Evolutionary conservation across 2,329 filamentous ascomycete species (phyloP).

Genomic region (Pseudopyricularia javanii): DNA sequence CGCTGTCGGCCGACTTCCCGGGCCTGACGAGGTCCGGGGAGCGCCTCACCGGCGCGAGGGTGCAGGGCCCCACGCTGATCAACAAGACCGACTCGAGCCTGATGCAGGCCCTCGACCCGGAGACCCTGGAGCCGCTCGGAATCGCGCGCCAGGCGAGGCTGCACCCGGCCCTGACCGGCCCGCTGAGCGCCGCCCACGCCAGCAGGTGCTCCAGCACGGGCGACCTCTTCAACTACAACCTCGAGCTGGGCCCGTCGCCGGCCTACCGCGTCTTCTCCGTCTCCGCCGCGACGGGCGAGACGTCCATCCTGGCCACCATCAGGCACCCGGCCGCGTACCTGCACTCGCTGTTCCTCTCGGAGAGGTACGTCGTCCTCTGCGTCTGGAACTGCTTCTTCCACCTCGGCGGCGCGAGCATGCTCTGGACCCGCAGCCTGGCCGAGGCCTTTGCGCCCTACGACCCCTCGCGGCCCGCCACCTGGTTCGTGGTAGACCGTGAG

Average conservation of each 20-base stretch:
- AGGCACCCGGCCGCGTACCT: constrained; percentile 25
- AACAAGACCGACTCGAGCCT: constrained; percentile 4
- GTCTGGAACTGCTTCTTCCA: constrained; percentile 43
- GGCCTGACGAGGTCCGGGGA: constrained; percentile 2
- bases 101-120: constrained; percentile 4
- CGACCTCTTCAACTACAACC: constrained; percentile 16
- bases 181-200: constrained; percentile 4
- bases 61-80: background rate
- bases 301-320: constrained; percentile 60
- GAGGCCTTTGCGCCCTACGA: constrained; percentile 15
- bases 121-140: constrained; percentile 4
- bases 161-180: constrained; percentile 1
- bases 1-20: constrained; percentile 2
- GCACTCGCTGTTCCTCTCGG: constrained; percentile 25
- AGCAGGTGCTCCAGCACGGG: constrained; percentile 11
- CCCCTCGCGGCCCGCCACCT: constrained; percentile 30
- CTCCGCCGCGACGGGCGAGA: constrained; percentile 48
- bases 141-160: constrained; percentile 1
- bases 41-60: background rate
- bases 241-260: constrained; percentile 21
- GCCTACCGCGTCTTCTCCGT: constrained; percentile 61
- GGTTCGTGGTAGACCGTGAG: constrained; percentile 43
- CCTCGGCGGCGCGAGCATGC: background rate
- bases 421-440: constrained; percentile 2
- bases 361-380: constrained; percentile 43